A percentile compares a stretch with the other conserved stretches of the same genome.
Conservation (phyloP, 179 eudicot genomes). For the Amaranthus tricolor region DNA sequence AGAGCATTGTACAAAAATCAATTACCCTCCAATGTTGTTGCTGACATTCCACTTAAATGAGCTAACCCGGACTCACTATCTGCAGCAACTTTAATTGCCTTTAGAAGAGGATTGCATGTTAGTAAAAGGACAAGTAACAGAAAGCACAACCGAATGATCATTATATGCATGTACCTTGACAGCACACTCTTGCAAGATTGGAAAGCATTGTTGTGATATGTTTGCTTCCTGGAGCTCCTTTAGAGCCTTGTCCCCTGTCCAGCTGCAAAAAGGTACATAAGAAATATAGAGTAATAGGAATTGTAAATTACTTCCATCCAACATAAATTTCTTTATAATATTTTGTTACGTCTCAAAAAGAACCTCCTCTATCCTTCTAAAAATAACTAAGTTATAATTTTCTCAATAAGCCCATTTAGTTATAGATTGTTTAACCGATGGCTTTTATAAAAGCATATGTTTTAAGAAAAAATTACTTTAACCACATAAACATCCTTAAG, state of each 20-base stretch:
- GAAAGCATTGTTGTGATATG: constrained; percentile 70
- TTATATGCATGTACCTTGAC: constrained; percentile 45
- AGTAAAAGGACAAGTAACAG: constrained; percentile 10
- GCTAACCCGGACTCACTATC: constrained; percentile 60
- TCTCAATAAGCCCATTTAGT: not conserved
- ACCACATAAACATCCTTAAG: not conserved
- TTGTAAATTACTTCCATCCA: not conserved
- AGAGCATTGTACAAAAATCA: constrained; percentile 17
- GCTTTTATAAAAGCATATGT: not conserved
- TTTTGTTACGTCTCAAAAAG: not conserved
- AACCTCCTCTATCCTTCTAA: not conserved
- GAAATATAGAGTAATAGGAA: not conserved
- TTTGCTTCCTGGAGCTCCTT: constrained; percentile 88
- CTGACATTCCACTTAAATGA: constrained; percentile 74
- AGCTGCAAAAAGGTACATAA: constrained; percentile 41
- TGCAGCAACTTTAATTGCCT: constrained; percentile 89
- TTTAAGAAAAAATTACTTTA: not conserved
- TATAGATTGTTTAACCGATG: not conserved
- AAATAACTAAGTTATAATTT: not conserved
- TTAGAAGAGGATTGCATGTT: constrained; percentile 13
- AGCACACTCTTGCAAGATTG: constrained; percentile 77
- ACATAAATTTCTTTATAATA: not conserved
- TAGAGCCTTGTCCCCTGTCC: constrained; percentile 90
- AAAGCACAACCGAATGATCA: not conserved
- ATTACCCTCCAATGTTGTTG: constrained; percentile 67